Evolutionary conservation across 1,284 basidiomycete genomes (phyloP), one percentile per base, ranked within the genome.

Genomic region (Rhodotorula sp.): DNA sequence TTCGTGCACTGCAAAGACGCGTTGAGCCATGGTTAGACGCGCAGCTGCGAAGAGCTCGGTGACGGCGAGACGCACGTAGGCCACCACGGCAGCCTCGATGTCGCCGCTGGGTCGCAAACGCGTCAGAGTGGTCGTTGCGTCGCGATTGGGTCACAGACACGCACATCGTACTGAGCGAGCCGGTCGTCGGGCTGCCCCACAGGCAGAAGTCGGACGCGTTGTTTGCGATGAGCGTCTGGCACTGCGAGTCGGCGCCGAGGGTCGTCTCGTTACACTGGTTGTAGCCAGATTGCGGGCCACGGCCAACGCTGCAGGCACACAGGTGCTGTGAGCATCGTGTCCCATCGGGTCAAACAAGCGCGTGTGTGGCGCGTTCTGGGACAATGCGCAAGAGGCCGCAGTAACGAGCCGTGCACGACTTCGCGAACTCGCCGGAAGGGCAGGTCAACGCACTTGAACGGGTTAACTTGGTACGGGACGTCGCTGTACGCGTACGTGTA

Each of bases 201-300:
- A 74, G 64, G 45, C 68, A 74, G 64, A 72, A 74, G 61, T 69
- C 67, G 52, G 73, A 67, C 21, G 78, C 71, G 27, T 67, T 68
- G 77, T 80, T 80, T 5, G 80, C 66, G 42, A 79, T 72, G 21
- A 74, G 66, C 17, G 89, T 90, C 80, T 90, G 89, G 78, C 90
- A 90, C 61, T 85, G 72, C 0, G 89, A 89, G 5, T 84, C 60
- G 67, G 84, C 85, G 75, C 84, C 85, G 80, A 87, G 82, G 12
- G 89, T 90, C 9, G 88, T 89, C 5, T 87, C 85, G 82, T 90
- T 90, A 81, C 90, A 91, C 7, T 82, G 76, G 81, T 90, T 90
- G 84, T 87, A 90, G 23, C 63, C 63, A 10, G 63, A 64, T 46
- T 64, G 53, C 21, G 21, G 34, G 16, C 1, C 16, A 21, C 23